Evolutionary conservation across 1,284 basidiomycete genomes (phyloP).

Genomic region (Apiotrichum gracile): DNA sequence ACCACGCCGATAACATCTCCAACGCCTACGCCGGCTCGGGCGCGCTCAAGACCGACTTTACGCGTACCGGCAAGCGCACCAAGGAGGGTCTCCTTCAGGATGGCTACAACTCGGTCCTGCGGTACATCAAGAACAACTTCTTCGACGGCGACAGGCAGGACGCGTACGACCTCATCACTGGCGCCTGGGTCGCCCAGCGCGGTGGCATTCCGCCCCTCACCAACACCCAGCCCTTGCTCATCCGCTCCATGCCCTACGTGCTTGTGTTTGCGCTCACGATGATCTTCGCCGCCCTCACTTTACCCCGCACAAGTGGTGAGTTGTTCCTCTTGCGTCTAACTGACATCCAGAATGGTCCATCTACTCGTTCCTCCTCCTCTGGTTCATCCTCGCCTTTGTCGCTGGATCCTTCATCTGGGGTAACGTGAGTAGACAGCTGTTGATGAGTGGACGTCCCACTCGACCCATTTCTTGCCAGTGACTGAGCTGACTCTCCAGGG

Average conservation of each 20-base stretch:
- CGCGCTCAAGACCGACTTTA: constrained; percentile 95
- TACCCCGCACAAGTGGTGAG: constrained; percentile 77
- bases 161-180: constrained; percentile 89
- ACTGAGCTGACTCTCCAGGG: constrained; percentile 28
- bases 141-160: constrained; percentile 93
- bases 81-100: constrained; percentile 75
- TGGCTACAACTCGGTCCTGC: constrained; percentile 74
- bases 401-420: constrained; percentile 65
- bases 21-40: constrained; percentile 92
- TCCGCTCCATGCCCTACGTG: constrained; percentile 82
- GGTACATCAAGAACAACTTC: constrained; percentile 96
- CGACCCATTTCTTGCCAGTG: too few species aligned
- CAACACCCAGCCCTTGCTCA: constrained; percentile 71
- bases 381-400: constrained; percentile 61
- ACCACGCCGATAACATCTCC: constrained; percentile 89
- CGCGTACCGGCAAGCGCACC: constrained; percentile 84
- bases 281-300: constrained; percentile 72
- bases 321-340: constrained; percentile 7
- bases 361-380: constrained; percentile 65
- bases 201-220: constrained; percentile 64
- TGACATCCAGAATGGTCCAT: constrained; percentile 28
- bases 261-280: constrained; percentile 77
- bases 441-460: too few species aligned
- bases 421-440: constrained; percentile 50
- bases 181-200: constrained; percentile 74